Base-by-base conservation (phyloP, 225 moss, liverwort and hornwort species). In the Antitrichia curtipendula region DNA sequence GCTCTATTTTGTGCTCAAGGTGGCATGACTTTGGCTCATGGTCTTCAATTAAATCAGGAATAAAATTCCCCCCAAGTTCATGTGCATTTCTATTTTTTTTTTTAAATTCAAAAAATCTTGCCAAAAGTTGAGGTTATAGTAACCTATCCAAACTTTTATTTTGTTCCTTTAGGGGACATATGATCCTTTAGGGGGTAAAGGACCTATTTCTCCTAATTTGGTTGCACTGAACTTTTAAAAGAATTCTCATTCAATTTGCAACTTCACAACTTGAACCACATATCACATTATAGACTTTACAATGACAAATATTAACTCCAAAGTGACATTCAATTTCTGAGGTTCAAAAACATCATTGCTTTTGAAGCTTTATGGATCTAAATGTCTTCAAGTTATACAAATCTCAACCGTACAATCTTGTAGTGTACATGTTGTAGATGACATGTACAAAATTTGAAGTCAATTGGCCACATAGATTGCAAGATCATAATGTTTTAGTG, bases 21-120 rank as follows among this genome's bases (percentile, higher is more conserved):
- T 38, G 7, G 38, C 13, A 68, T 38, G 7, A 68, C 4, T 38
- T 68, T 38, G 38, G 12, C 12, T 38, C 22, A 22, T 38, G 22
- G 1, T 0, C 12, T 22, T 0, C 0, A 1, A 38, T 68, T 22
- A 2, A 68, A 68, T 22, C 38, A 13, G 3, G 36, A 21, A 12
- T n/a, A 0, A n/a, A 4, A 10, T 12, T 21, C 7, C 4, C 7
- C 0, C 0, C 22, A 66, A n/a, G 12, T 21, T 22, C 4, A 4
- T 7, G 12, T 34, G 1, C 12, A 38, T 66, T 66, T 3, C 7
- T 22, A 22, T 38, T 22, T 68, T 10, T 45, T 45, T 45, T 45
- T 45, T 45, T 45, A 8, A n/a, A n/a, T 34, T 65, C 1, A 22
- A 66, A 66, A 68, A 68, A 4, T 68, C 22, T 22, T 1, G 0